Conservation (phyloP, 768 basidiomycete genomes). For the Calocybe cyanea region DNA sequence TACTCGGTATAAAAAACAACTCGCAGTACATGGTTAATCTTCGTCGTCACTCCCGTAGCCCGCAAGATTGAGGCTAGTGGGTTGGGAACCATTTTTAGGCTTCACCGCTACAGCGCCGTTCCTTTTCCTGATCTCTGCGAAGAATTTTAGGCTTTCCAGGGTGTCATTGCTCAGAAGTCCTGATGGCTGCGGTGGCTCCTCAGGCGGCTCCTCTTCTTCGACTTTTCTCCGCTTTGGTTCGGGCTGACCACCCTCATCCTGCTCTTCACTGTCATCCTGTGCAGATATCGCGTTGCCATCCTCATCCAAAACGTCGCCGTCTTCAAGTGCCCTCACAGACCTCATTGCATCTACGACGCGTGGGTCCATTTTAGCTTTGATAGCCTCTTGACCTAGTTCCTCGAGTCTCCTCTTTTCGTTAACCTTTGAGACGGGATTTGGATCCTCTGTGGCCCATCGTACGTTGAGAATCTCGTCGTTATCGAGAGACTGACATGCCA, state of each 20-base stretch:
- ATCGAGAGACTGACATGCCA: constrained; percentile 97
- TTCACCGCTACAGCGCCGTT: constrained; percentile 38
- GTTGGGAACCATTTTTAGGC: constrained; percentile 27
- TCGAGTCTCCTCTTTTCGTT: constrained; percentile 82
- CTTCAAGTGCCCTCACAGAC: constrained; percentile 83
- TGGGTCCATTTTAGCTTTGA: constrained; percentile 81
- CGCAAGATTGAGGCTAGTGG: constrained; percentile 55
- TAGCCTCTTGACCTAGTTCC: constrained; percentile 82
- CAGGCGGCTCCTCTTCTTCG: constrained; percentile 17
- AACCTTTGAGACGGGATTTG: constrained; percentile 88
- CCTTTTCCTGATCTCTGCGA: constrained; percentile 79
- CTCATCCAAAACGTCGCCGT: constrained; percentile 54
- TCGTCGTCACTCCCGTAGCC: constrained; percentile 80
- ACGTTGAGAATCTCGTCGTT: constrained; percentile 98
- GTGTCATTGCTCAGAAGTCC: constrained; percentile 83
- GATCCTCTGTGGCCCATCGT: constrained; percentile 98
- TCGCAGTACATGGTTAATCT: constrained; percentile 28
- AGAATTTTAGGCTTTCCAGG: constrained; percentile 85
- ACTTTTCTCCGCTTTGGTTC: constrained; percentile 34
- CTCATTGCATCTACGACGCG: constrained; percentile 87
- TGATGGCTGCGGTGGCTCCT: constrained; percentile 31
- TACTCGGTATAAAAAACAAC: constrained; percentile 13
- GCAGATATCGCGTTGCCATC: constrained; percentile 30
- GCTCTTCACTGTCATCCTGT: constrained; percentile 22
- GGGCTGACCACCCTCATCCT: constrained; percentile 29